Percentiles rank a stretch among this genome's conserved stretches.
Conservation (phyloP, 306 rosid genomes). For the Trifolium dubium region DNA sequence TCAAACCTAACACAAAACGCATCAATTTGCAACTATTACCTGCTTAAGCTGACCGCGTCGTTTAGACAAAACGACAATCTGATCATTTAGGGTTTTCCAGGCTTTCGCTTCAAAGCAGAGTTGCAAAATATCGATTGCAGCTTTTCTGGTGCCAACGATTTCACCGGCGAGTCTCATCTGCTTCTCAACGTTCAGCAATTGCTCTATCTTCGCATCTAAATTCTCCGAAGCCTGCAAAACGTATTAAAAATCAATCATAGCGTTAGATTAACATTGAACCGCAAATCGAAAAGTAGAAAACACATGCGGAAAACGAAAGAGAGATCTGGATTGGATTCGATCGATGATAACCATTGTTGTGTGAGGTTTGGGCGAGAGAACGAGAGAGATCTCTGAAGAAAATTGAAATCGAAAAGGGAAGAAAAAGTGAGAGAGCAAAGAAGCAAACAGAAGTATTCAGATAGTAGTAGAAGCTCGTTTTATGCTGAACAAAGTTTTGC, state of each 20-base stretch:
- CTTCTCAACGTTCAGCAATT: slow-evolving; percentile 82
- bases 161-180: slow-evolving; percentile 84
- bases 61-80: slow-evolving; percentile 82
- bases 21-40: slow-evolving; percentile 39
- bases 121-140: slow-evolving; percentile 74
- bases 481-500: no score
- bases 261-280: slow-evolving; percentile 1
- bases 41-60: slow-evolving; percentile 98
- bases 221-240: slow-evolving; percentile 59
- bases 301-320: background rate
- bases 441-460: background rate
- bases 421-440: background rate
- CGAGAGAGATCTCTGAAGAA: slow-evolving; percentile 35
- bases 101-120: slow-evolving; percentile 86
- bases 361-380: slow-evolving; percentile 9
- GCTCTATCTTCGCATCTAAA: slow-evolving; percentile 70
- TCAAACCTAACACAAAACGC: slow-evolving; percentile 1
- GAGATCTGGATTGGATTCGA: slow-evolving; percentile 34
- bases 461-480: background rate
- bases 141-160: slow-evolving; percentile 79
- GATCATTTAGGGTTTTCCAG: slow-evolving; percentile 92
- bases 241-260: background rate
- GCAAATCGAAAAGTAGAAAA: background rate
- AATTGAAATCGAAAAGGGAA: slow-evolving; percentile 30
- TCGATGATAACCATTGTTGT: slow-evolving; percentile 44